Conservation (phyloP, 495 filamentous ascomycete genomes). For the Penicillium ucsense region DNA sequence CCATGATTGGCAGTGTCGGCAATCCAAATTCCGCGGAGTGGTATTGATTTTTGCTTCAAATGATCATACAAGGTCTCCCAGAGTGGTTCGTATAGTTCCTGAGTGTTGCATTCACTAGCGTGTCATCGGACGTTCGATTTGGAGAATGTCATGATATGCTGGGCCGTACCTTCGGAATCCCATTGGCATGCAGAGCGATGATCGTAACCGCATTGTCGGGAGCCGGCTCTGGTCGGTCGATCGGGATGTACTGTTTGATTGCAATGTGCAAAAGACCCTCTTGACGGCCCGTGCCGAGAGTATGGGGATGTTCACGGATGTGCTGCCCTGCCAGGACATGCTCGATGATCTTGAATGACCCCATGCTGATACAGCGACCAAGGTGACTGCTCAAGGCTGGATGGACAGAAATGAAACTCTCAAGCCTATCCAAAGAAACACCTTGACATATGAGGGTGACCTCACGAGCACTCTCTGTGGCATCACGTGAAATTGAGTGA, state of each 20-base stretch:
- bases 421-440: too few relatives aligned
- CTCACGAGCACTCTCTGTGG: too few relatives aligned
- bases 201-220: constrained; percentile 55
- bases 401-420: too few relatives aligned
- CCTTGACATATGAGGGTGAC: too few relatives aligned
- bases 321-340: constrained; percentile 45
- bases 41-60: constrained; percentile 28
- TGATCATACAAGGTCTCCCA: constrained; percentile 51
- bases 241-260: constrained; percentile 62
- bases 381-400: too few relatives aligned
- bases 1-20: constrained; percentile 64
- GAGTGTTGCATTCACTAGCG: too few relatives aligned
- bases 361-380: not conserved
- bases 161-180: constrained; percentile 9
- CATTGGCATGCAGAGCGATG: constrained; percentile 59
- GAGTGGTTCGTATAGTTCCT: constrained; percentile 69
- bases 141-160: too few relatives aligned
- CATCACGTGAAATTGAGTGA: too few relatives aligned
- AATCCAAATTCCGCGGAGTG: constrained; percentile 63
- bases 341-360: constrained; percentile 27
- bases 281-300: constrained; percentile 35
- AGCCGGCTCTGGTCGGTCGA: constrained; percentile 41
- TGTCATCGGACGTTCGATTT: too few relatives aligned
- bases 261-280: constrained; percentile 43
- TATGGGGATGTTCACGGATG: constrained; percentile 45